Evolutionary conservation across 2,329 filamentous ascomycete species (phyloP).

Genomic region (Emergomyces orientalis): DNA sequence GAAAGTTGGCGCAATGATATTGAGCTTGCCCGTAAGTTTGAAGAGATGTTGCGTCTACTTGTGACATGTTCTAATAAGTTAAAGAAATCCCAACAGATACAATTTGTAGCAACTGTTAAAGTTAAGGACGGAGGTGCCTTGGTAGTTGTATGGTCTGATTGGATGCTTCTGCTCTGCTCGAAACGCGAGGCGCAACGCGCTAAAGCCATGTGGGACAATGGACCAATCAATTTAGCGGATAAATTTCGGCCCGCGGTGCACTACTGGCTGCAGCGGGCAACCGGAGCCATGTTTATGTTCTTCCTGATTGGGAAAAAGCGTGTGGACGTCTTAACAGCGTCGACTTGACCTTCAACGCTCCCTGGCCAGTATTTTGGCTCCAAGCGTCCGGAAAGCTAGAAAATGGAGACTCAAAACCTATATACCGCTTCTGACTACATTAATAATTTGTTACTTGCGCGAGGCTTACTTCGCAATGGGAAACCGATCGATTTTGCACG

Average conservation of each 20-base stretch:
- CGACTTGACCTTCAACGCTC: conserved; percentile 1
- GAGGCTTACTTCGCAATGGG: conserved; percentile 52
- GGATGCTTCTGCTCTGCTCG: no score
- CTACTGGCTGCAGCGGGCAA: conserved; percentile 14
- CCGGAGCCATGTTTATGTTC: conserved; percentile 35
- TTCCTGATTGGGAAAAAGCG: conserved; percentile 31
- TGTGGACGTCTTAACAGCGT: conserved; percentile 1
- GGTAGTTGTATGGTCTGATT: no score
- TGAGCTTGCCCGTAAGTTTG: conserved; percentile 36
- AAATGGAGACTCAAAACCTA: conserved; percentile 44
- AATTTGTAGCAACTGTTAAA: not conserved
- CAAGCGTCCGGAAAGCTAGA: not conserved
- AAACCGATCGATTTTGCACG: conserved; percentile 66
- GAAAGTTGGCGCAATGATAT: conserved; percentile 37
- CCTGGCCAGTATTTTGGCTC: conserved; percentile 1
- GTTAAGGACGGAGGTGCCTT: not conserved
- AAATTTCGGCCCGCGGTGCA: conserved; percentile 14
- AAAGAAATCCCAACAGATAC: not conserved
- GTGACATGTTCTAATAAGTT: not conserved
- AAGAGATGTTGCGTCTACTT: conserved; percentile 11
- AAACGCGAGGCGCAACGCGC: no score
- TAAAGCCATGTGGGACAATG: no score
- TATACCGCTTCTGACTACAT: conserved; percentile 55
- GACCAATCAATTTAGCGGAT: not conserved
- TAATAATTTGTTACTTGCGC: conserved; percentile 56